These are phyloP conservation scores for Myrmaecium sp. DNA, from an alignment of 2,329 filamentous ascomycete species.

Conservation along the genomic window DNA sequence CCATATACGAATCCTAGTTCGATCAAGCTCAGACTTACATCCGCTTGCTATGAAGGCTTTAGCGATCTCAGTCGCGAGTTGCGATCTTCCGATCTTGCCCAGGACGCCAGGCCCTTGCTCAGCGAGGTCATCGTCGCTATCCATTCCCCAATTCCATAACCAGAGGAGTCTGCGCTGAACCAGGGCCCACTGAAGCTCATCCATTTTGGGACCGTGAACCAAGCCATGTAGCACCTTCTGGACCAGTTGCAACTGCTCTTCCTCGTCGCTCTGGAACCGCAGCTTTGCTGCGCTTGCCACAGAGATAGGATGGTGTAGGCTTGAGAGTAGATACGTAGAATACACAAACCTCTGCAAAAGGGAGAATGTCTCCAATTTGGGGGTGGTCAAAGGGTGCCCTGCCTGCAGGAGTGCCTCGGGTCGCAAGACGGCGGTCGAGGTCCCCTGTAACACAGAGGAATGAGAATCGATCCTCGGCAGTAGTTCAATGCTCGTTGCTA, in stretches of 20 bases:
- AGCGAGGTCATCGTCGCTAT: conserved; percentile 20
- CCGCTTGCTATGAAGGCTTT: conserved; percentile 46
- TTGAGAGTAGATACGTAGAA: conserved; percentile 26
- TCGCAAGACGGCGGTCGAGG: conserved; percentile 18
- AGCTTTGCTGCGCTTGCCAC: conserved; percentile 37
- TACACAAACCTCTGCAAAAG: conserved; percentile 46
- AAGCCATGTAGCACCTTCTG: conserved; percentile 41
- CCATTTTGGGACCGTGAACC: conserved; percentile 35
- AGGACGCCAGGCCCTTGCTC: conserved; percentile 31
- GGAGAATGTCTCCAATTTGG: conserved; percentile 36
- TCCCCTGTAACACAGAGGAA: conserved; percentile 15
- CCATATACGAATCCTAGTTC: conserved; percentile 7
- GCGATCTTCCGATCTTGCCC: conserved; percentile 41
- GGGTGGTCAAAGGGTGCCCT: conserved; percentile 48
- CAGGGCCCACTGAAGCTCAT: conserved; percentile 41
- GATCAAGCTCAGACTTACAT: conserved; percentile 27
- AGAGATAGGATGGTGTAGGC: conserved; percentile 24
- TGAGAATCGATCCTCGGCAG: conserved; percentile 26
- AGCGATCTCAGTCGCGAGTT: conserved; percentile 54
- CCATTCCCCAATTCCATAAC: conserved; percentile 54
- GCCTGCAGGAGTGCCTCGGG: conserved; percentile 35
- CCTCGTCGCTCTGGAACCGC: conserved; percentile 42
- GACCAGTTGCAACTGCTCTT: conserved; percentile 46
- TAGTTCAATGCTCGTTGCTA: conserved; percentile 23
- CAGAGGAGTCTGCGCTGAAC: conserved; percentile 51